Percentiles rank a stretch among this genome's conserved stretches.
These are phyloP conservation scores for Amanita phalloides DNA, from an alignment of 768 basidiomycete species.

Conservation along the genomic window DNA sequence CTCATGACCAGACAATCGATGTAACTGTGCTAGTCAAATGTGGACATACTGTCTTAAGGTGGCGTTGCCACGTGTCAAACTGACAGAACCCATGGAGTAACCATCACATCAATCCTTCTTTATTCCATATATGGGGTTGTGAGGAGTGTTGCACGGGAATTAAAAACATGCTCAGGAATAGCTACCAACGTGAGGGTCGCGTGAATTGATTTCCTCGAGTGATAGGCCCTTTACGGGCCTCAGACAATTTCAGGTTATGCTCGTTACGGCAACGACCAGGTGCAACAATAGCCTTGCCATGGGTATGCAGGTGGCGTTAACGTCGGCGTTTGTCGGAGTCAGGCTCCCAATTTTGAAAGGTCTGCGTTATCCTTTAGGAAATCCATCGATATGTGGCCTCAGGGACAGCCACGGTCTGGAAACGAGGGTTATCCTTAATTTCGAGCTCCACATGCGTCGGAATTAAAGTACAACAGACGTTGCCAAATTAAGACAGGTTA, in stretches of 20 bases:
- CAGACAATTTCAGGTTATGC: not conserved
- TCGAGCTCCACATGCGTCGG: not conserved
- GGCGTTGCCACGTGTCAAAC: slow-evolving; percentile 1
- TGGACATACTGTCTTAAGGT: not conserved
- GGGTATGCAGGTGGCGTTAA: slow-evolving; percentile 1
- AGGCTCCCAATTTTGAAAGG: not conserved
- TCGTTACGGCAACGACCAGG: slow-evolving; percentile 4
- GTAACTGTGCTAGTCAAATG: not conserved
- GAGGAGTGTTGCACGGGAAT: slow-evolving; percentile 1
- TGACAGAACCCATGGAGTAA: not conserved
- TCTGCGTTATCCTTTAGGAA: not conserved
- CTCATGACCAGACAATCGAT: not conserved
- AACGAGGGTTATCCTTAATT: too few relatives aligned
- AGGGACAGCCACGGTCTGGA: not conserved
- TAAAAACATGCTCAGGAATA: slow-evolving; percentile 1
- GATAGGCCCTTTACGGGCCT: not conserved
- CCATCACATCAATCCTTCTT: not conserved
- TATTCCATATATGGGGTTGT: not conserved
- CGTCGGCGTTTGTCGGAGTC: slow-evolving; percentile 4
- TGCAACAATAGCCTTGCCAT: slow-evolving; percentile 1
- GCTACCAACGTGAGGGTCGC: not conserved
- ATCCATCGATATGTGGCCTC: not conserved
- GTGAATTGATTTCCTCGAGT: not conserved
- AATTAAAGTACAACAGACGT: not conserved
- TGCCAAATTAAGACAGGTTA: not conserved